Evolutionary conservation across 2,329 filamentous ascomycete species (phyloP), one percentile per base, ranked within the genome.

Genomic region (Capronia epimyces): DNA sequence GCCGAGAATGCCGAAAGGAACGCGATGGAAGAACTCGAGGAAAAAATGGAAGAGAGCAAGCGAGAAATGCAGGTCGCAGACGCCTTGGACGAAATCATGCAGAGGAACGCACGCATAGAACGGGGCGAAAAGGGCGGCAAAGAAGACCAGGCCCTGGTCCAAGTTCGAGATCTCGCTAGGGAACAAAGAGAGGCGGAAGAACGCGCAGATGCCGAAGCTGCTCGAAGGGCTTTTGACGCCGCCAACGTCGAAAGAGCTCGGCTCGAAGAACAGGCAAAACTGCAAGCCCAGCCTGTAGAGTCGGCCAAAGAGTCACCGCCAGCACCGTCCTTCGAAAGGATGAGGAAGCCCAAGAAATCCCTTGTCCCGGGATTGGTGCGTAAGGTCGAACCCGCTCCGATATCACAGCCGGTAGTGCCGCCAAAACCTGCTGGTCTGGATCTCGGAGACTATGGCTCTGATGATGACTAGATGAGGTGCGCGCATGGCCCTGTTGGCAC

Each of bases 61-160:
- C 79, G 86, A 34, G 93, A 98, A 70, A 98, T 98, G 90, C 88
- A 87, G 15, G 88, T 96, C 39, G 93, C 93, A 1, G 93, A 98
- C 73, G 91, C 90, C 6, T 72, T 98, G 49, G 93, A 98, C 68
- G 90, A 96, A 71, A 96, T 98, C 50, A 78, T 91, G 49, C 91
- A 87, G 46, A 75, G 91, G 58, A 98, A 98, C 71, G 93, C 93
- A 6, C 77, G 89, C 57, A 82, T 93, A 43, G 88, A 95, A 68
- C 78, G 86, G 58, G 85, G 84, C 7, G 83, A 88, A 53, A 75
- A 81, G 2, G 83, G 84, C 45, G 80, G 80, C 8, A 75, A 77
- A 13, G 79, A 81, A 8, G 75, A 75, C 3, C 71, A 82, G 1
- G 73, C 68, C 32, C 59, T 69, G 12, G 74, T 81, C 2, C 81